Evolutionary conservation across 2,329 filamentous ascomycete genomes (phyloP), one percentile per base, ranked within the genome.

Genomic region (Thelonectria discophora): DNA sequence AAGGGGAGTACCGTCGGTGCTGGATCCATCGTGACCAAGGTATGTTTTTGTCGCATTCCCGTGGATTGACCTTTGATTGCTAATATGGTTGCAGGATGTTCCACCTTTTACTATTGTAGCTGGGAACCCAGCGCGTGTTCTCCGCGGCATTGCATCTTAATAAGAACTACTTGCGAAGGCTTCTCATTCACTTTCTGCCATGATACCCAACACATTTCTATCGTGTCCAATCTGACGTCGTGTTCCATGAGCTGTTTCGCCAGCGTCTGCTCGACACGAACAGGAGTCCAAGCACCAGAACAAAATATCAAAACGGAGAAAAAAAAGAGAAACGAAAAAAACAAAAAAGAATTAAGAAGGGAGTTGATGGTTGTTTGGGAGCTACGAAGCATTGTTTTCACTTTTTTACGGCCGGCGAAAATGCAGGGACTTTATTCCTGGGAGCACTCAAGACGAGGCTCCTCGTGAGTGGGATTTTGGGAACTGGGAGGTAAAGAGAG

Each of bases 1-100:
- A 87, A 87, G 73, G 93, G 93, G 5, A 87, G 85, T 58, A 92
- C 90, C 0, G 85, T 97, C 63, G 93, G 92, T 10, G 93, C 94
- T 7, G 93, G 91, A 13, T 91, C 90, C 68, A 89, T 97, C 39
- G 93, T 97, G 20, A 94, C 92, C 1, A 94, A 90, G 88, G 82
- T 85, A 74, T 68, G 80, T 72, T 69, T 52, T 27, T 2, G 13
- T 50, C 2, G 37, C 17, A 15, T 40, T 21, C 24, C 10, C n/a
- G 12, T 37, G 47, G 10, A 13, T 53, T 32, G 18, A 15, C 10
- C 42, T n/a, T 32, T 20, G 46, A 27, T 15, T 30, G 11, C 65
- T 76, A 66, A 75, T 52, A 51, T 3, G 11, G 32, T 5, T 10
- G 13, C 32, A 84, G 81, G 84, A 90, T 77, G 86, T 92, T 11